phyloP scores from a whole-genome alignment of 2,329 filamentous ascomycete genomes.

The Aschersonia sp. region DNA sequence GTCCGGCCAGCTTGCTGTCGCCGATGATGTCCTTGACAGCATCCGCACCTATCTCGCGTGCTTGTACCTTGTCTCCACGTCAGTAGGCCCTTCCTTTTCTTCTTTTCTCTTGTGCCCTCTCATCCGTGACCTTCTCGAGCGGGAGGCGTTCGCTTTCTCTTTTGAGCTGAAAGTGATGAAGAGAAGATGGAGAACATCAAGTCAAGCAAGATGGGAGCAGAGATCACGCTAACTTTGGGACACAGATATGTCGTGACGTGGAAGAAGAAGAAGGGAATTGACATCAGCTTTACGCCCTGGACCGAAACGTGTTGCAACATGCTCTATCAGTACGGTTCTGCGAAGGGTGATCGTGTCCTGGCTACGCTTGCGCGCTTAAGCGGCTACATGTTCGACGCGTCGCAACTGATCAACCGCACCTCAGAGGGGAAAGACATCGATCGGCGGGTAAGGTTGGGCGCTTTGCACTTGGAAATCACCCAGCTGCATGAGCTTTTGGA shows the following conservation, averaged over 20 bases:
- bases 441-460: slow-evolving; percentile 27
- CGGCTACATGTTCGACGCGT: slow-evolving; percentile 23
- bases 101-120: not conserved
- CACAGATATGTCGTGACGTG: slow-evolving; percentile 15
- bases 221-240: no score
- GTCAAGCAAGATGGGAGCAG: no score
- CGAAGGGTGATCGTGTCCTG: slow-evolving; percentile 26
- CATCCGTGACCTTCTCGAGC: no score
- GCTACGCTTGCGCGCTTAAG: slow-evolving; percentile 27
- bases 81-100: slow-evolving; percentile 6
- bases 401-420: slow-evolving; percentile 14
- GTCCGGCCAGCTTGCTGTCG: not conserved
- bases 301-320: slow-evolving; percentile 28
- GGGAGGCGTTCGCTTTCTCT: no score
- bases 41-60: slow-evolving; percentile 31
- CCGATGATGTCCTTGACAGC: slow-evolving; percentile 20
- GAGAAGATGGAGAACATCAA: no score
- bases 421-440: slow-evolving; percentile 22
- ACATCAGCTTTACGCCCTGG: slow-evolving; percentile 24
- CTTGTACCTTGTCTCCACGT: slow-evolving; percentile 29
- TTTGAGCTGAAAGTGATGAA: no score
- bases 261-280: slow-evolving; percentile 17
- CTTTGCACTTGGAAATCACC: slow-evolving; percentile 30
- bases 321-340: slow-evolving; percentile 21
- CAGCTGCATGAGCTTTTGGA: slow-evolving; percentile 25